Evolutionary conservation across 768 basidiomycete genomes (phyloP).

Genomic region (Tremella yokohamensis): DNA sequence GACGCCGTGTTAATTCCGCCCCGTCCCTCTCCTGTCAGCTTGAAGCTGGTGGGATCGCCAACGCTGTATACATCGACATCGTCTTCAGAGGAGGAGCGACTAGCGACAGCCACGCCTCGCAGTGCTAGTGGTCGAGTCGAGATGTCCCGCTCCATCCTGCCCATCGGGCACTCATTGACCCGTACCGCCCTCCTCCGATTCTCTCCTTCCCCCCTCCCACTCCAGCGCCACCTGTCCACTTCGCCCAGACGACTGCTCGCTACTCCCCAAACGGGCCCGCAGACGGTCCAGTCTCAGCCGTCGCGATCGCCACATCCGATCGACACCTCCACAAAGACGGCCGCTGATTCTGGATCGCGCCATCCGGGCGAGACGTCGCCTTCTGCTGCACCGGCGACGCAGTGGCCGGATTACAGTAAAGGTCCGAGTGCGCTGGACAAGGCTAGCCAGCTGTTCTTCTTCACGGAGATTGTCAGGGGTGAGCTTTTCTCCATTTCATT

Average conservation of each 20-base stretch:
- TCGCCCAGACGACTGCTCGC: constrained; percentile 6
- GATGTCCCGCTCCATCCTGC: too few relatives aligned
- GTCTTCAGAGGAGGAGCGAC: too few relatives aligned
- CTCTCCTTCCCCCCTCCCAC: too few relatives aligned
- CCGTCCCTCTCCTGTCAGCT: too few relatives aligned
- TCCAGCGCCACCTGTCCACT: not conserved
- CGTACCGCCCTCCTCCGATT: too few relatives aligned
- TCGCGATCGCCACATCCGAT: constrained; percentile 12
- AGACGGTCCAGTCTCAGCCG: constrained; percentile 4
- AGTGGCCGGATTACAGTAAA: constrained; percentile 49
- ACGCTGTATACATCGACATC: too few relatives aligned
- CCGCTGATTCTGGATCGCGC: constrained; percentile 22
- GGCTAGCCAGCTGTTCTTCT: constrained; percentile 93
- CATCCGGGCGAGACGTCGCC: constrained; percentile 18
- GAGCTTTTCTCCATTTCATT: constrained; percentile 36
- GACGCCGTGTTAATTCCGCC: too few relatives aligned
- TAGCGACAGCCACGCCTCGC: too few relatives aligned
- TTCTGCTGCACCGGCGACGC: constrained; percentile 21
- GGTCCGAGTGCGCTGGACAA: constrained; percentile 93
- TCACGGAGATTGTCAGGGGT: constrained; percentile 97
- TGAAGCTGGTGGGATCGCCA: too few relatives aligned
- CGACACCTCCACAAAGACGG: constrained; percentile 17
- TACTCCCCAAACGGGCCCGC: constrained; percentile 10
- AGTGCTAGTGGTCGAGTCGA: too few relatives aligned
- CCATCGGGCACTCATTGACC: too few relatives aligned